phyloP scores from a whole-genome alignment of 495 filamentous ascomycete species.

The Delitschia confertaspora region DNA sequence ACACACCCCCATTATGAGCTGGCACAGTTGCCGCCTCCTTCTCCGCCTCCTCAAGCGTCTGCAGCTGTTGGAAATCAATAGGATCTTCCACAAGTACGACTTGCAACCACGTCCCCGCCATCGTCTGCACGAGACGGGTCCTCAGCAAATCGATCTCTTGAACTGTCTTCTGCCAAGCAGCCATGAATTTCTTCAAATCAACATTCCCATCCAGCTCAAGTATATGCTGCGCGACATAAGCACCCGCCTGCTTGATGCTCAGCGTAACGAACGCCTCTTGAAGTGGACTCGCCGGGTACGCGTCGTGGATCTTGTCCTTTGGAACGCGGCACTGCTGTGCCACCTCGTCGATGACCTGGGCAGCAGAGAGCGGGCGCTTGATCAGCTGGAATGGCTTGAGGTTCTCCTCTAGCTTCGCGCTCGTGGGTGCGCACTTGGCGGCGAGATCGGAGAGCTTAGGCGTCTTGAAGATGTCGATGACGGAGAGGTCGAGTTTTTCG shows the following conservation, averaged over 20 bases:
- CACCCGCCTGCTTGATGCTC: constrained; percentile 35
- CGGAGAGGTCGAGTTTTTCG: constrained; percentile 39
- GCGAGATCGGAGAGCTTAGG: constrained; percentile 43
- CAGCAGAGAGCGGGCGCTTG: constrained; percentile 20
- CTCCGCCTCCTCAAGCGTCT: constrained; percentile 9
- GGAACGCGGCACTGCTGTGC: constrained; percentile 38
- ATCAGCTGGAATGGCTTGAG: constrained; percentile 44
- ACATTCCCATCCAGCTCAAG: constrained; percentile 37
- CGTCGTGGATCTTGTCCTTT: constrained; percentile 41
- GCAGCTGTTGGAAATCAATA: constrained; percentile 14
- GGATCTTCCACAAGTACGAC: constrained; percentile 25
- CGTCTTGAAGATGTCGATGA: constrained; percentile 44
- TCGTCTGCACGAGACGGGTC: constrained; percentile 36
- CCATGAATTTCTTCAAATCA: constrained; percentile 38
- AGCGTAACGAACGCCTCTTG: constrained; percentile 46
- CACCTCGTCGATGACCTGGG: constrained; percentile 40
- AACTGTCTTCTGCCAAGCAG: constrained; percentile 40
- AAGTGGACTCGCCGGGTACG: constrained; percentile 51
- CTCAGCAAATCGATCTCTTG: constrained; percentile 34
- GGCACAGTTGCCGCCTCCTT: constrained; percentile 4
- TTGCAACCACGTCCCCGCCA: constrained; percentile 18
- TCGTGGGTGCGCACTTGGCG: constrained; percentile 16
- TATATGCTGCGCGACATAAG: constrained; percentile 39
- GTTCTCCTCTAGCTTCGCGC: constrained; percentile 1
- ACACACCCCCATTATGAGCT: constrained; percentile 6